These are phyloP conservation scores for Epichloe baconii DNA, from an alignment of 2,329 filamentous ascomycete genomes.

Conservation along the genomic window DNA sequence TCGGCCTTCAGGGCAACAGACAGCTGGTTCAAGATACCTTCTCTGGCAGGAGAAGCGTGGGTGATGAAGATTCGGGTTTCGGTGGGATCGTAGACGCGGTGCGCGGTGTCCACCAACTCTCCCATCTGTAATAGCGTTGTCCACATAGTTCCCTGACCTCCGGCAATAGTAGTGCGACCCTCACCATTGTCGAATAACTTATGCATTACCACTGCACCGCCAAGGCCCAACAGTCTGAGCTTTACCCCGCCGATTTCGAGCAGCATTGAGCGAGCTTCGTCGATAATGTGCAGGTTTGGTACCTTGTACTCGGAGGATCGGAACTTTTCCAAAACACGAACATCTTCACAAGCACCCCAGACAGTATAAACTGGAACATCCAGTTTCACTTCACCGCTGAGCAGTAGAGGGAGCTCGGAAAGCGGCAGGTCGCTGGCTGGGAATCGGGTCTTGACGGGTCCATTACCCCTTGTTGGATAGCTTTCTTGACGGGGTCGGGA, in stretches of 20 bases:
- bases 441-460: conserved; percentile 79
- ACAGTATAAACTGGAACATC: conserved; percentile 97
- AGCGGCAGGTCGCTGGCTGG: conserved; percentile 70
- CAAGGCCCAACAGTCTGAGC: conserved; percentile 81
- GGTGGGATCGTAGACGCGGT: conserved; percentile 94
- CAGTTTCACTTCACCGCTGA: conserved; percentile 78
- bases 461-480: conserved; percentile 53
- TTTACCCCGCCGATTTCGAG: conserved; percentile 93
- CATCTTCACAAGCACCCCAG: conserved; percentile 98
- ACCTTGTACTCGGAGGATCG: conserved; percentile 97
- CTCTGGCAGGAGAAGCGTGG: conserved; percentile 88
- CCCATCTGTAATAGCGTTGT: conserved; percentile 97
- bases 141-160: conserved; percentile 99
- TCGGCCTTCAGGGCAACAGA: conserved; percentile 96
- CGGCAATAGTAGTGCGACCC: conserved; percentile 92
- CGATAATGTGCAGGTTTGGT: conserved; percentile 92
- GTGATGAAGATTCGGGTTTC: conserved; percentile 96
- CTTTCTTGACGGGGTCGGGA: conserved; percentile 59
- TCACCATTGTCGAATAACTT: conserved; percentile 99
- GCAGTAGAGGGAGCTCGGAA: conserved; percentile 80
- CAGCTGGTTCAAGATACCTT: conserved; percentile 93
- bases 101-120: conserved; percentile 92
- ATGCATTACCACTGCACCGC: conserved; percentile 97
- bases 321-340: conserved; percentile 93
- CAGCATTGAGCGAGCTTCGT: conserved; percentile 91